A percentile compares a stretch with the other conserved stretches of the same genome.
Evolutionary conservation across 805 yeast genomes (phyloP).

Genomic region (Teunomyces kruisii): DNA sequence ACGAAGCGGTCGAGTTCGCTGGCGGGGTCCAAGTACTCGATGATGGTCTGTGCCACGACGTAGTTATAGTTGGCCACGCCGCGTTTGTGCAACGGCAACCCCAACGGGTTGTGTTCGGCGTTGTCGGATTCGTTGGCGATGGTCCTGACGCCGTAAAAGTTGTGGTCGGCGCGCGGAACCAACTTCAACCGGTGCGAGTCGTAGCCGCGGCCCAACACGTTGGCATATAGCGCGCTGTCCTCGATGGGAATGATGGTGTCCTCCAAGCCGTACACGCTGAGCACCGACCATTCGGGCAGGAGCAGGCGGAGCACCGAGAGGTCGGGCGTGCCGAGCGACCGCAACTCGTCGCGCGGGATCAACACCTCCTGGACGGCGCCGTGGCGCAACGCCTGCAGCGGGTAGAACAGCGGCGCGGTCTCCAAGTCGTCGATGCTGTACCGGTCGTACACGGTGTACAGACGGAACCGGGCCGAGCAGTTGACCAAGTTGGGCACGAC

Average conservation of each 20-base stretch:
- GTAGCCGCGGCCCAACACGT: conserved; percentile 54
- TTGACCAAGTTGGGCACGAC: conserved; percentile 68
- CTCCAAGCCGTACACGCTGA: conserved; percentile 68
- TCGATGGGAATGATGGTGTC: conserved; percentile 66
- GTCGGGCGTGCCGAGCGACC: conserved; percentile 50
- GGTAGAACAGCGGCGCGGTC: conserved; percentile 9
- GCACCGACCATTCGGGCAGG: conserved; percentile 48
- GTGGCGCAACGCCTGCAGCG: conserved; percentile 42
- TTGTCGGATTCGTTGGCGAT: conserved; percentile 36
- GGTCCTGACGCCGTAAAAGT: conserved; percentile 57
- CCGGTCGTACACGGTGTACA: conserved; percentile 45
- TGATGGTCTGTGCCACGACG: conserved; percentile 49
- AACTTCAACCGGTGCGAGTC: conserved; percentile 50
- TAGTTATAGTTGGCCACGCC: conserved; percentile 57
- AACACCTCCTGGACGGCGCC: conserved; percentile 46
- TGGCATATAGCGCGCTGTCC: conserved; percentile 62
- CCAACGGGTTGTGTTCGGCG: conserved; percentile 33
- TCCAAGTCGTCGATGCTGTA: conserved; percentile 23
- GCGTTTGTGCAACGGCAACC: conserved; percentile 45
- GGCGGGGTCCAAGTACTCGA: conserved; percentile 47
- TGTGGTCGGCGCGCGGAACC: conserved; percentile 76
- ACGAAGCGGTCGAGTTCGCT: conserved; percentile 57
- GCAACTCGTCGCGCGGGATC: conserved; percentile 51
- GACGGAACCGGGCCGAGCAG: conserved; percentile 68
- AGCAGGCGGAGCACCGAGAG: conserved; percentile 41